Evolutionary conservation across 305 asterid genomes (phyloP).

Genomic region (Fraxinus paxiana): DNA sequence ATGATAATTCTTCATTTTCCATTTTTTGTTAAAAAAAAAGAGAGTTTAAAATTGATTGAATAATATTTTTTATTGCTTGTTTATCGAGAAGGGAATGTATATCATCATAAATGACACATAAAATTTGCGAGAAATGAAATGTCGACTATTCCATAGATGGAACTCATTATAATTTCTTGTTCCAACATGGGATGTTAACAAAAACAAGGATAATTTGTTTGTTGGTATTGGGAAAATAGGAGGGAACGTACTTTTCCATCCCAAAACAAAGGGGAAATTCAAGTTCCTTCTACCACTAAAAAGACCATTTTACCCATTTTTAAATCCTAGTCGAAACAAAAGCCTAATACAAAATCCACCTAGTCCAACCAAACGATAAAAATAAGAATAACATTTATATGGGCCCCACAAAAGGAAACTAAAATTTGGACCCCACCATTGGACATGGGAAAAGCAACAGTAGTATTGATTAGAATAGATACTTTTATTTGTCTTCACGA

Average conservation of each 20-base stretch:
- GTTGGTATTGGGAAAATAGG: background rate
- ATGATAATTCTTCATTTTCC: background rate
- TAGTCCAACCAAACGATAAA: conserved; percentile 20
- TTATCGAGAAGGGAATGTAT: background rate
- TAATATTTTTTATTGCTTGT: background rate
- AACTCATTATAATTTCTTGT: background rate
- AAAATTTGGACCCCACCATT: conserved; percentile 31
- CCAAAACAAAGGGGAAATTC: background rate
- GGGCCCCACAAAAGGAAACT: conserved; percentile 27
- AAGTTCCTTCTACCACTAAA: background rate
- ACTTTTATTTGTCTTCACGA: conserved; percentile 24
- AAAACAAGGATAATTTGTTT: background rate
- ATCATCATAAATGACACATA: background rate
- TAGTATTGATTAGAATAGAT: conserved; percentile 15
- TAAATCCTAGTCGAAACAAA: conserved; percentile 3
- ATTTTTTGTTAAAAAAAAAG: background rate
- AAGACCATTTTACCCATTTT: background rate
- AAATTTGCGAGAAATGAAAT: background rate
- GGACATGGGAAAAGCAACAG: conserved; percentile 33
- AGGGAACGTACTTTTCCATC: background rate
- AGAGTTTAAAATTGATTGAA: background rate
- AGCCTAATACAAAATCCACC: conserved; percentile 18
- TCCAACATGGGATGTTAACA: background rate
- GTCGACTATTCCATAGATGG: background rate
- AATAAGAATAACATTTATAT: conserved; percentile 13